These are phyloP conservation scores for Cucurbita ficifolia DNA, from an alignment of 306 rosid species.

Conservation along the genomic window DNA sequence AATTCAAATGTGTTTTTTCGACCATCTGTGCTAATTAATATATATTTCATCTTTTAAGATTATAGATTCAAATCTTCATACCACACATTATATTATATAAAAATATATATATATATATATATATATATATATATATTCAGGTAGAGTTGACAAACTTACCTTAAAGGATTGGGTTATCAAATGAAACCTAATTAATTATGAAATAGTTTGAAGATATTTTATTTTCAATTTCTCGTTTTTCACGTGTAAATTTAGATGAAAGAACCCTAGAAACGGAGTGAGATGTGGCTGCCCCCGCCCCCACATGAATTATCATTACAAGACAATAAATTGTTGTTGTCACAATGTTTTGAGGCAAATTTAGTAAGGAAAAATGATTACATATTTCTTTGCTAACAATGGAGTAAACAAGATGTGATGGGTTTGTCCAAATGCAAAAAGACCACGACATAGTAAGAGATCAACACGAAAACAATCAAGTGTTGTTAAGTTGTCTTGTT, in stretches of 20 bases:
- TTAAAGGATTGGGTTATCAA: too few relatives aligned
- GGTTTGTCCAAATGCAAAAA: not conserved
- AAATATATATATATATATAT: too few relatives aligned
- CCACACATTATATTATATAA: too few relatives aligned
- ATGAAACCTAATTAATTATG: not conserved
- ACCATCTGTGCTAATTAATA: too few relatives aligned
- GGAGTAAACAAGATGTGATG: not conserved
- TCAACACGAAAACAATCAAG: not conserved
- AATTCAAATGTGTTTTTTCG: too few relatives aligned
- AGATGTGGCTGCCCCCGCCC: not conserved
- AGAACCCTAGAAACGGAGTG: not conserved
- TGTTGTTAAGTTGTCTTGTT: not conserved
- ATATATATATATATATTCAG: too few relatives aligned
- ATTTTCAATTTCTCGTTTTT: too few relatives aligned
- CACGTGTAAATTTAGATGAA: not conserved
- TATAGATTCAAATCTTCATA: not conserved
- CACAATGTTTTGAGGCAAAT: not conserved
- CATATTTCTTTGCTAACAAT: not conserved
- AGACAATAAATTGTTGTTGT: not conserved
- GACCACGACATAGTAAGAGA: not conserved
- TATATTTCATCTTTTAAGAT: too few relatives aligned
- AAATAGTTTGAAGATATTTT: accelerated
- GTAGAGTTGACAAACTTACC: too few relatives aligned
- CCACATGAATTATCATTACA: not conserved
- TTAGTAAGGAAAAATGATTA: too few relatives aligned